Evolutionary conservation across 2,329 filamentous ascomycete species (phyloP).

Genomic region (Monilinia polystroma): DNA sequence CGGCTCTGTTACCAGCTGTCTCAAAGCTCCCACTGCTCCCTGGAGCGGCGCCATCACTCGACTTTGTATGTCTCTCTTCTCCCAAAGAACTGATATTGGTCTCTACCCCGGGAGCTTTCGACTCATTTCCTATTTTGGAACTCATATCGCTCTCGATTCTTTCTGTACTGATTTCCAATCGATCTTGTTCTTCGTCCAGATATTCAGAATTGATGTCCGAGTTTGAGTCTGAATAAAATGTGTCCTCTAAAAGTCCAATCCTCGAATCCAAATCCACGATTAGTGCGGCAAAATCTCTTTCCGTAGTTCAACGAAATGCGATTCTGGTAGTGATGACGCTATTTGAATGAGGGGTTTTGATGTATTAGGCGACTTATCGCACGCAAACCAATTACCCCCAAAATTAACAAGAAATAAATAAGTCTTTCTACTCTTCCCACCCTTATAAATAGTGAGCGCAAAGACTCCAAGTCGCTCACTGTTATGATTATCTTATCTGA

Average conservation of each 20-base stretch:
- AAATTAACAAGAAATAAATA: conserved; percentile 20
- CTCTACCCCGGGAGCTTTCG: conserved; percentile 30
- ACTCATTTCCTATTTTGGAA: neutral
- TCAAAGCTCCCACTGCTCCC: conserved; percentile 25
- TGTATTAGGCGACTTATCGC: conserved; percentile 1
- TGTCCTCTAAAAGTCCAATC: conserved; percentile 38
- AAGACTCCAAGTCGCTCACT: conserved; percentile 43
- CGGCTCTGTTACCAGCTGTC: conserved; percentile 21
- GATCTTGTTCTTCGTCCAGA: conserved; percentile 18
- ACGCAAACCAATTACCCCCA: neutral
- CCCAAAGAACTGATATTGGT: conserved; percentile 23
- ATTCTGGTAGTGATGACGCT: conserved; percentile 1
- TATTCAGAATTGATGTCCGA: conserved; percentile 14
- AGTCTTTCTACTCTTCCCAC: conserved; percentile 38
- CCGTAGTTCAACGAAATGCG: neutral
- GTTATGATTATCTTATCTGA: conserved; percentile 24
- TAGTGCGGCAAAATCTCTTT: neutral
- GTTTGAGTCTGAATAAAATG: conserved; percentile 29
- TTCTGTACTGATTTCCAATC: conserved; percentile 23
- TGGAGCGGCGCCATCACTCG: conserved; percentile 31
- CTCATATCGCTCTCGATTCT: conserved; percentile 19
- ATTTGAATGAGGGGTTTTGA: neutral
- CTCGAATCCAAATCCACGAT: conserved; percentile 18
- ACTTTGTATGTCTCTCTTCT: conserved; percentile 30
- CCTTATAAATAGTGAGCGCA: conserved; percentile 36